Evolutionary conservation across 257 asterid species (phyloP).

Genomic region (Datura wrightii): DNA sequence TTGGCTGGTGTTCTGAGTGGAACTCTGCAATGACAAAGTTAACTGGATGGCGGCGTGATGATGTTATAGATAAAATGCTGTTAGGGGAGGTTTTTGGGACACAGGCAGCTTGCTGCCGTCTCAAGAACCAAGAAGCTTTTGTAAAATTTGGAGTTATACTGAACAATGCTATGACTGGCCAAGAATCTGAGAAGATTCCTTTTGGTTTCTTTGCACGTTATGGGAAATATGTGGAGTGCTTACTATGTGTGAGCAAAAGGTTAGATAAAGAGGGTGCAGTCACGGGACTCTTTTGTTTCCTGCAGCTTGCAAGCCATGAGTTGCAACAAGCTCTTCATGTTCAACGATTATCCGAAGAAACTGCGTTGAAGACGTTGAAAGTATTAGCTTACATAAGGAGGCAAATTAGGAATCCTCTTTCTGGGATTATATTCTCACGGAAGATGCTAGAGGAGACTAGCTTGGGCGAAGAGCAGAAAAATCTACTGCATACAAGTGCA

Average conservation of each 20-base stretch:
- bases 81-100: conserved; percentile 90
- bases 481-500: conserved; percentile 62
- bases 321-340: conserved; percentile 91
- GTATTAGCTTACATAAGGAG: conserved; percentile 78
- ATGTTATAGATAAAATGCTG: conserved; percentile 84
- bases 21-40: conserved; percentile 86
- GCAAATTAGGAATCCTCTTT: conserved; percentile 83
- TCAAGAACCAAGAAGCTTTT: conserved; percentile 81
- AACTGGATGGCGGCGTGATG: conserved; percentile 78
- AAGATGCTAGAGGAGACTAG: conserved; percentile 83
- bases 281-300: conserved; percentile 86
- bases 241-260: conserved; percentile 80
- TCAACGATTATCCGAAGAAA: conserved; percentile 78
- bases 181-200: conserved; percentile 68
- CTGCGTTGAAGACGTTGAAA: conserved; percentile 72
- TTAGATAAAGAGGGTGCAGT: conserved; percentile 71
- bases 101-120: conserved; percentile 64
- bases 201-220: conserved; percentile 70
- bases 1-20: conserved; percentile 99
- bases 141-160: conserved; percentile 77
- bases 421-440: conserved; percentile 84
- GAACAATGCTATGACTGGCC: conserved; percentile 77
- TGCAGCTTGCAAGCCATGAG: conserved; percentile 94
- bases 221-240: conserved; percentile 79
- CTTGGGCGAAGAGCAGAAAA: conserved; percentile 75